A percentile compares a stretch with the other conserved stretches of the same genome.
phyloP scores from a whole-genome alignment of 225 moss, liverwort and hornwort species.

The Physcomitrium patens region DNA sequence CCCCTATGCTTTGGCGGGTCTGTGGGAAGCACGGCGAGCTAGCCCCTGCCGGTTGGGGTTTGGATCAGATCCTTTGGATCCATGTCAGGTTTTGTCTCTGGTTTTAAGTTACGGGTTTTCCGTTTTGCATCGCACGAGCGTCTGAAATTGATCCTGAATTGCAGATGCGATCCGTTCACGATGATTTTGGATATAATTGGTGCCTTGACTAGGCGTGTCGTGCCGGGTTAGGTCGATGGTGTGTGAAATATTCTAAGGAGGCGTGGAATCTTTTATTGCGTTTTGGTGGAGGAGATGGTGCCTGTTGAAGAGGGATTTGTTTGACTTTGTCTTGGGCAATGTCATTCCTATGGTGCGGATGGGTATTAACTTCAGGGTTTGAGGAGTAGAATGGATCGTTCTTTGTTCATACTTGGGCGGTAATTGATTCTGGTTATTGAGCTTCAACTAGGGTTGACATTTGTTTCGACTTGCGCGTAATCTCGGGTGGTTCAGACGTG shows the following conservation, averaged over 20 bases:
- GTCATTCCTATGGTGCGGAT: not conserved
- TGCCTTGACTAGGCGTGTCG: not conserved
- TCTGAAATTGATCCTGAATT: not conserved
- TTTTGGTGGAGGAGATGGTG: not conserved
- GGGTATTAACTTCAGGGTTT: conserved; percentile 23
- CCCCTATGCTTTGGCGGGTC: conserved; percentile 3
- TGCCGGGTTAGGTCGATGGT: not conserved
- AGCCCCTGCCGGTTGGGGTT: conserved; percentile 28
- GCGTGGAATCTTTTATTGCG: not conserved
- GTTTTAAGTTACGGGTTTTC: no score
- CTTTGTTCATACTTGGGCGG: not conserved
- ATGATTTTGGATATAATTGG: conserved; percentile 24
- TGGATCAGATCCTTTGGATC: not conserved
- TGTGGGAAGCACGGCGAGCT: not conserved
- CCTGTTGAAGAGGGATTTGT: not conserved
- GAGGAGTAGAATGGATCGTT: not conserved
- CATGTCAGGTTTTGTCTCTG: not conserved
- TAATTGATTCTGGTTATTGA: not conserved
- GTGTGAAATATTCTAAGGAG: not conserved
- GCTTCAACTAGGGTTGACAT: not conserved
- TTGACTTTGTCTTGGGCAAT: not conserved
- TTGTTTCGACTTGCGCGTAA: not conserved
- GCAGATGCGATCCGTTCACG: not conserved
- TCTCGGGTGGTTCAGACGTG: not conserved
- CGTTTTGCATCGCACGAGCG: not conserved